Conservation (phyloP, 352 stramenopile genomes). For the Saprolegnia diclina region DNA sequence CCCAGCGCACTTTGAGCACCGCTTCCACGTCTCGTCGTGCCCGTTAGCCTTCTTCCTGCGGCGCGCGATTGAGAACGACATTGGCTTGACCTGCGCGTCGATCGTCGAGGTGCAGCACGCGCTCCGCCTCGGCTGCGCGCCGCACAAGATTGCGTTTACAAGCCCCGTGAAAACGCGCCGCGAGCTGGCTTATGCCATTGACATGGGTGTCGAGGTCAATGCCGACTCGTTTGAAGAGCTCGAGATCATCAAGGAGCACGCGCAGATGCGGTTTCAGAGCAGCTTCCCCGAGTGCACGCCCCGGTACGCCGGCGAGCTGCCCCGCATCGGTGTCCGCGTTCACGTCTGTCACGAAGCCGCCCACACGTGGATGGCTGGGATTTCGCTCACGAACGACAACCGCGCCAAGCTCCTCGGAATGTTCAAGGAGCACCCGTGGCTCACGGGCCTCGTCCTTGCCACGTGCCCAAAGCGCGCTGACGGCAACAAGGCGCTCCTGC, state of each 20-base stretch:
- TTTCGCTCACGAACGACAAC: slow-evolving; percentile 7
- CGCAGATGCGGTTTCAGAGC: slow-evolving; percentile 19
- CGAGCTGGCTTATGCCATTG: slow-evolving; percentile 21
- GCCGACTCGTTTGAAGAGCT: slow-evolving; percentile 27
- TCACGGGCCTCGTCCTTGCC: slow-evolving; percentile 31
- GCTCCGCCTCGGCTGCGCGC: slow-evolving; percentile 33
- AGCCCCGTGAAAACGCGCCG: slow-evolving; percentile 15
- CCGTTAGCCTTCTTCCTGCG: slow-evolving; percentile 78
- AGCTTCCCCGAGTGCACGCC: slow-evolving; percentile 23
- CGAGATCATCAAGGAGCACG: slow-evolving; percentile 15
- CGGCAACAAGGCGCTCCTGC: slow-evolving; percentile 26
- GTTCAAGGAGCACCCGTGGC: slow-evolving; percentile 35
- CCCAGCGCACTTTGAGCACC: slow-evolving; percentile 80
- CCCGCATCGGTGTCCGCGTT: slow-evolving; percentile 18
- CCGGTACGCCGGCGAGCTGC: slow-evolving; percentile 18
- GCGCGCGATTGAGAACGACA: slow-evolving; percentile 31
- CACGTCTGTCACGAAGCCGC: slow-evolving; percentile 3
- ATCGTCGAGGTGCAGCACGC: slow-evolving; percentile 43
- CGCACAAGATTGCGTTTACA: slow-evolving; percentile 28
- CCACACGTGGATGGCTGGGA: background rate
- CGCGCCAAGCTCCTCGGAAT: slow-evolving; percentile 27
- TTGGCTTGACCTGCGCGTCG: slow-evolving; percentile 44
- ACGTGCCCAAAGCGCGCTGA: slow-evolving; percentile 24
- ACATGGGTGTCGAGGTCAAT: slow-evolving; percentile 26
- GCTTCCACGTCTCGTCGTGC: slow-evolving; percentile 86